Evolutionary conservation across 1,284 basidiomycete species (phyloP), one percentile per base, ranked within the genome.

Genomic region (Irpex sp.): DNA sequence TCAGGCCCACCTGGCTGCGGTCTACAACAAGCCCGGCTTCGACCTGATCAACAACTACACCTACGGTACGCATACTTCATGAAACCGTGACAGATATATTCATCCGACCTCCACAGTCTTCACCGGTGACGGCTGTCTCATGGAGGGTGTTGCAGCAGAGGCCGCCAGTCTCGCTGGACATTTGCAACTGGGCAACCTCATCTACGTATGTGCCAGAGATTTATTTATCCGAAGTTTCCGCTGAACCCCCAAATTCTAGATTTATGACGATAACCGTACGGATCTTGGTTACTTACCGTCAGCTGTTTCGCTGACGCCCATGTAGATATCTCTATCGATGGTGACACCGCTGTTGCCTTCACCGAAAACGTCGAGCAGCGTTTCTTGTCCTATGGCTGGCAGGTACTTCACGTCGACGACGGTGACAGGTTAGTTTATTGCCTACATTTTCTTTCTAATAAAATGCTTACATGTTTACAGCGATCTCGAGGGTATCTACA

Each of bases 71-170:
- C 68, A 13, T 13, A 7, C 57, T 4, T n/a, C 6, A 57, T 43
- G 37, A 36, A 54, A 47, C 49, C 63, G 37, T 50, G 6, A 59
- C 33, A 57, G 36, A 43, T 58, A 66, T 39, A 39, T 39, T 43
- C 31, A 53, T 36, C 5, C 26, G 13, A 15, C 37, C 54, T 65
- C 7, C 53, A 21, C 63, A 93, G 92, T 89, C 60, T 95, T 97
- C 82, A 85, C 87, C 65, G 95, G 95, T 75, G 95, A 98, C 78
- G 95, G 95, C 63, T 97, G 95, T 80, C 83, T 98, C 68, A 94
- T 95, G 90, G 95, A 98, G 79, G 95, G 95, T 84, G 89, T 98
- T 70, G 85, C 94, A 21, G 85, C 86, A 68, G 95, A 98, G 78
- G 94, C 95, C 33, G 91, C 90, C 67, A 95, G 93, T 73, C 84